Base-by-base conservation (phyloP, 2,329 filamentous ascomycete genomes). In the Alternaria hordeiaustralica region DNA sequence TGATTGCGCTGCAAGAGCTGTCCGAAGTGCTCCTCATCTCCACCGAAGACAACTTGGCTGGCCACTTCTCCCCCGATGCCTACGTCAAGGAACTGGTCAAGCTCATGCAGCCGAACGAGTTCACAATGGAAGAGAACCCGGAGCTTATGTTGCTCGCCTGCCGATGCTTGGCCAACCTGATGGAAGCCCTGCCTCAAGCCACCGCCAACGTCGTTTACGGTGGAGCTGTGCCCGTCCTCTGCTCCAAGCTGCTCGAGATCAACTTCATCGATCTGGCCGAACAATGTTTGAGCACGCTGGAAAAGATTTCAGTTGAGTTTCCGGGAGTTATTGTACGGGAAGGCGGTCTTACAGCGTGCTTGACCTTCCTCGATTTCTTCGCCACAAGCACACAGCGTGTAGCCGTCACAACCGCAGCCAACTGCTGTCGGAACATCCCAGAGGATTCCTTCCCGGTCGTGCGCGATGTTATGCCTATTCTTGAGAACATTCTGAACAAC, bases 131-230 rank as follows among this genome's bases (percentile, higher is more conserved):
- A 73, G 94, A 96, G 78, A 97, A 97, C 71, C 92, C 94, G 0
- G 96, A 99, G 79, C 93, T 98, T 65, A 98, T 98, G 95, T 89
- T 99, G 12, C 86, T 98, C 64, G 95, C 96, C 20, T 99, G 96
- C 77, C 92, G 96, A 64, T 98, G 93, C 80, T 87, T 99, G 72
- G 96, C 96, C 63, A 98, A 99, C 78, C 82, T 99, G 59, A 99
- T 99, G 96, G 96, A 99, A 79, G 96, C 95, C 25, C 84, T 99
- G 28, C 94, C 96, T 20, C 90, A 93, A 33, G 95, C 95, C 61
- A 96, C 96, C 53, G 92, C 94, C 12, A 97, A 97, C 77, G 94
- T 99, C 13, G 96, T 98, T 5, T 98, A 98, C 77, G 95, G 94
- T n/a, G 93, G 94, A 54, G 96, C 96, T 33, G 96, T 99, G 6